Evolutionary conservation across 352 stramenopile genomes (phyloP), one percentile per base, ranked within the genome.

Genomic region (Pythium diclinum): DNA sequence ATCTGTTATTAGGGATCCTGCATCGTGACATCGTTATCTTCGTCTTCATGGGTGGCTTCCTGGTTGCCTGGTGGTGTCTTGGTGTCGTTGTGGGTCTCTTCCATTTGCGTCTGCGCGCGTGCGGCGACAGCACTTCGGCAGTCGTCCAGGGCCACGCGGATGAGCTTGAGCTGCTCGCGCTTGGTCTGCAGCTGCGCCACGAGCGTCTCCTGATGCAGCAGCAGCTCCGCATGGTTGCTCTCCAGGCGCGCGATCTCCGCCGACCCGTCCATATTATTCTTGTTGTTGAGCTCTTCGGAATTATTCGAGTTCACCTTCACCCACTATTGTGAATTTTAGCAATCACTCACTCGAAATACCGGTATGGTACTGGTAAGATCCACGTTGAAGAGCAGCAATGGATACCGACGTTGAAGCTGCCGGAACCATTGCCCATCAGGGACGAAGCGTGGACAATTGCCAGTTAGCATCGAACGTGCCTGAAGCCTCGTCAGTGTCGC

Each of bases 221-320:
- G 56, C 21, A 90, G 76, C 71, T 90, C 77, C 65, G 64, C 64
- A 64, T 88, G 74, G 61, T 88, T 88, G 34, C 75, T 72, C 67
- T 81, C 72, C 6, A 90, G 73, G 19, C 79, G 76, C 60, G 77
- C 61, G 25, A 86, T 73, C 66, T 90, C 81, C 14, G 59, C 73
- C 21, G 16, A 38, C 1, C 42, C 32, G 57, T 67, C 65, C 65
- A 72, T 28, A 28, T 28, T 28, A 28, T 71, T 21, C 16, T 68
- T 17, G 19, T 36, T 16, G 23, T n/a, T 19, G 17, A 42, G 30
- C 9, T 34, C 33, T 55, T 46, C 14, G 14, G 4, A 28, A 28
- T 21, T n/a, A 14, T 9, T 9, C 9, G 7, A 23, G 42, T 49
- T 23, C 16, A 19, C 4, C 16, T 28, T 49, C 19, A 49, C 42